phyloP scores from a whole-genome alignment of 345 rosid genomes.

The Luvunga scandens region DNA sequence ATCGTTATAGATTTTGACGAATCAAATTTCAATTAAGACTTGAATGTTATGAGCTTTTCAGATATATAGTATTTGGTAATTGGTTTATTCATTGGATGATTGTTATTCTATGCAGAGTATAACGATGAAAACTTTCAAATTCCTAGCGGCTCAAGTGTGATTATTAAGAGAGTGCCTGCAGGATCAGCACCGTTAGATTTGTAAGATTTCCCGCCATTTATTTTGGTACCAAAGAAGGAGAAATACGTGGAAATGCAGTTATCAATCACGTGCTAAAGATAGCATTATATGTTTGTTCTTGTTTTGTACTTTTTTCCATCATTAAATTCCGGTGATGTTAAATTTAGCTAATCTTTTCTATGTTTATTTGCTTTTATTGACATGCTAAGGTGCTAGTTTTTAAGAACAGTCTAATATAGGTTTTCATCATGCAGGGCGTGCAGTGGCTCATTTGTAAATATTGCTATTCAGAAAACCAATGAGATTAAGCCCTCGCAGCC shows the following conservation, averaged over 20 bases:
- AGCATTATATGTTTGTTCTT: background rate
- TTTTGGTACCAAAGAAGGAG: background rate
- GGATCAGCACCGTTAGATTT: constrained; percentile 20
- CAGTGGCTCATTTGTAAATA: constrained; percentile 10
- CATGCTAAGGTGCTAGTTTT: background rate
- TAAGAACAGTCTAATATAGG: background rate
- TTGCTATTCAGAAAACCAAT: background rate
- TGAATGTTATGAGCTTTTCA: background rate
- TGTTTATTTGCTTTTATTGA: background rate
- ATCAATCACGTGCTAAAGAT: background rate
- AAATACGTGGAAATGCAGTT: background rate
- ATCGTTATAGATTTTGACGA: background rate
- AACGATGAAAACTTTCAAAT: constrained; percentile 30
- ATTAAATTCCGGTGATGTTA: background rate
- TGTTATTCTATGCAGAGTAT: constrained; percentile 32
- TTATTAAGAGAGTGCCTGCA: constrained; percentile 51
- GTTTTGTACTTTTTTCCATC: background rate
- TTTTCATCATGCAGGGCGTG: constrained; percentile 17
- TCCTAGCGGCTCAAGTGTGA: constrained; percentile 42
- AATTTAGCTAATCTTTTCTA: background rate
- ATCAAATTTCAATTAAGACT: background rate
- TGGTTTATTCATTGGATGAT: background rate
- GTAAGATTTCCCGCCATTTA: constrained; percentile 18
- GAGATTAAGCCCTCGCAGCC: constrained; percentile 9
- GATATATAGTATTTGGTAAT: background rate